phyloP scores from a whole-genome alignment of 352 stramenopile species.

The Globisporangium echinulatum region DNA sequence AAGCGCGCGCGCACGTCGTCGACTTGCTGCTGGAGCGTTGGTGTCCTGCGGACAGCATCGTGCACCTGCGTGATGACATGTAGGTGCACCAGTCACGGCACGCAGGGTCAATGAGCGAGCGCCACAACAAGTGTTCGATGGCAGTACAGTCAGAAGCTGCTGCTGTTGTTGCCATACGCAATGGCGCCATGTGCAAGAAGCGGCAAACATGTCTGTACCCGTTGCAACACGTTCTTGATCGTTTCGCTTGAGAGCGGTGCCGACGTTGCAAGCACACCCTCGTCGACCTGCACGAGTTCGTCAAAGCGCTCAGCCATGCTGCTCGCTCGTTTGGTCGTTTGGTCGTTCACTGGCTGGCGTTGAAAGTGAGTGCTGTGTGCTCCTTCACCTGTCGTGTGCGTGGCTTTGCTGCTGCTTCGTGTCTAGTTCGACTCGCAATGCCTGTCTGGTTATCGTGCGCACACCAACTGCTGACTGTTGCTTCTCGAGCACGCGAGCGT shows the following conservation, averaged over 20 bases:
- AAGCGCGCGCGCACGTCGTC: slow-evolving; percentile 39
- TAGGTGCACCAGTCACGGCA: too few relatives aligned
- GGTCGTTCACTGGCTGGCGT: not conserved
- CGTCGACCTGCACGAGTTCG: slow-evolving; percentile 57
- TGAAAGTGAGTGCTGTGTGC: not conserved
- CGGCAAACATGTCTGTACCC: slow-evolving; percentile 15
- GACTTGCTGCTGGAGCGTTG: slow-evolving; percentile 34
- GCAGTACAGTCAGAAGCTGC: too few relatives aligned
- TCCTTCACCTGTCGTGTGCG: not conserved
- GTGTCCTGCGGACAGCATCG: slow-evolving; percentile 29
- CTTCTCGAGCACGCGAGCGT: too few relatives aligned
- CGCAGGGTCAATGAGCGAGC: too few relatives aligned
- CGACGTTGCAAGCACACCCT: slow-evolving; percentile 57
- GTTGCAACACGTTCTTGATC: slow-evolving; percentile 42
- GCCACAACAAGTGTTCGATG: too few relatives aligned
- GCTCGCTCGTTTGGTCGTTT: not conserved
- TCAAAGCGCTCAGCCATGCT: slow-evolving; percentile 27
- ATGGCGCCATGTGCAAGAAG: not conserved
- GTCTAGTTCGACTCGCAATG: too few relatives aligned
- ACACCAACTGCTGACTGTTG: too few relatives aligned
- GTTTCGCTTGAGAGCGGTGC: slow-evolving; percentile 37
- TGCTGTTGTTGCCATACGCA: too few relatives aligned
- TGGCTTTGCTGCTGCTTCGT: not conserved
- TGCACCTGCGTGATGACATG: slow-evolving; percentile 20
- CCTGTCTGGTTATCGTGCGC: too few relatives aligned